Evolutionary conservation across 495 filamentous ascomycete genomes (phyloP), one percentile per base, ranked within the genome.

Genomic region (Annulohypoxylon nitens): DNA sequence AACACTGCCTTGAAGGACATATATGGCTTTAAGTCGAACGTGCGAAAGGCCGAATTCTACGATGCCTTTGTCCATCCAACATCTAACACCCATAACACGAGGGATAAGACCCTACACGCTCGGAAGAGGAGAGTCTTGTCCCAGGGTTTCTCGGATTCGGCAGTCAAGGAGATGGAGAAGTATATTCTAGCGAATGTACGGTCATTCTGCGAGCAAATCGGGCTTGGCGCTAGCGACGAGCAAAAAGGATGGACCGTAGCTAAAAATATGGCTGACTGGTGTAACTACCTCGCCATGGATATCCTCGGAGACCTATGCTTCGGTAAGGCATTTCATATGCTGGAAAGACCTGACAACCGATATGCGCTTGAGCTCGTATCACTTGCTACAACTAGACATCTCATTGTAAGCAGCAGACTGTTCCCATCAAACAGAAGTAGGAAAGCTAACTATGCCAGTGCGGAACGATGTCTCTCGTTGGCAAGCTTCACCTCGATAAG

Each of bases 241-340:
- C 76, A 72, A 63, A 81, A 82, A 76, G 81, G 83, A 23, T 82
- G 82, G 83, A 80, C 85, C 25, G 72, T 79, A 47, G 69, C 83
- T 20, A 80, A 83, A 71, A 86, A 92, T 76, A 86, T 91, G 80
- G 82, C 88, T 0, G 82, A 88, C 67, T 92, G 89, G 86, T 85
- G 84, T 62, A 90, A 88, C 75, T 92, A 88, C 80, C 83, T 91
- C 8, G 86, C 87, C 53, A 93, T 92, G 82, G 92, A 94, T 71
- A 88, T 93, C 20, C 88, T 94, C 78, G 91, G 91, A 3, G 88
- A 92, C 39, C 73, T 94, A 8, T 86, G 85, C 64, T 93, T 93
- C 73, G 90, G 89, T 14, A 92, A 92, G 77, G 84, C 89, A 18
- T 93, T 92, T 79, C 84, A 88, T 47, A 92, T 92, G 91, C 81